A percentile compares a stretch with the other conserved stretches of the same genome.
Conservation (phyloP, 148 eudicot genomes). For the Rhododendron kiyosumense region DNA sequence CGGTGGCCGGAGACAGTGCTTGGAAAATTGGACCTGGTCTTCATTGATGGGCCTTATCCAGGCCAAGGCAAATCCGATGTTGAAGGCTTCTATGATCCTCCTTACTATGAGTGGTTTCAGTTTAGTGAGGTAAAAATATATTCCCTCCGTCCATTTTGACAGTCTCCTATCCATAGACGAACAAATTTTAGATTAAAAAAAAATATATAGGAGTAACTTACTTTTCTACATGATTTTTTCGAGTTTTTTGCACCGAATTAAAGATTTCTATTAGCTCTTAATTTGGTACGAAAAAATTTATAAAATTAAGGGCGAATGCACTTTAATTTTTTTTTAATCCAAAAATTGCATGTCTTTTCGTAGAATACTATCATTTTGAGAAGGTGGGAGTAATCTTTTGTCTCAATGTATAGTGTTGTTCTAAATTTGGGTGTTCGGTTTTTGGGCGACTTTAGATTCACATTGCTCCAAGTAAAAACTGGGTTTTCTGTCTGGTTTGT, state of each 20-base stretch:
- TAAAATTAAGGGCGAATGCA: too few relatives aligned
- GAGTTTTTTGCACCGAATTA: too few relatives aligned
- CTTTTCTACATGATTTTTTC: too few relatives aligned
- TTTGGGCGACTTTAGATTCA: not conserved
- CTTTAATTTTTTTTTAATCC: too few relatives aligned
- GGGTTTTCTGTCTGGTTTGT: not conserved
- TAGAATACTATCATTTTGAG: too few relatives aligned
- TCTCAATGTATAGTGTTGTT: not conserved
- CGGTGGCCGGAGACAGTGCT: conserved; percentile 22
- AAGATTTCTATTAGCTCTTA: too few relatives aligned
- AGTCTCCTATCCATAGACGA: too few relatives aligned
- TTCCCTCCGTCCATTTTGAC: too few relatives aligned
- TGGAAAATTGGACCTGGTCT: conserved; percentile 15
- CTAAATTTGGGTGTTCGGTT: not conserved
- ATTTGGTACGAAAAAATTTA: too few relatives aligned
- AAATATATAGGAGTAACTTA: too few relatives aligned
- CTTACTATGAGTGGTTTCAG: conserved; percentile 23
- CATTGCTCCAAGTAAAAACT: not conserved
- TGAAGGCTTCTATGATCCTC: conserved; percentile 19
- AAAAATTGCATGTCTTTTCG: too few relatives aligned
- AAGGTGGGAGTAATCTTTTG: not conserved
- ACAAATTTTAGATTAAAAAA: too few relatives aligned
- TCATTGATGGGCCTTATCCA: conserved; percentile 17
- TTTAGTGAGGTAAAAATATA: conserved; percentile 8
- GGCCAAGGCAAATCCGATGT: conserved; percentile 16